A percentile compares a stretch with the other conserved stretches of the same genome.
Evolutionary conservation across 2,329 filamentous ascomycete species (phyloP).

Genomic region (Fusarium penzigii): DNA sequence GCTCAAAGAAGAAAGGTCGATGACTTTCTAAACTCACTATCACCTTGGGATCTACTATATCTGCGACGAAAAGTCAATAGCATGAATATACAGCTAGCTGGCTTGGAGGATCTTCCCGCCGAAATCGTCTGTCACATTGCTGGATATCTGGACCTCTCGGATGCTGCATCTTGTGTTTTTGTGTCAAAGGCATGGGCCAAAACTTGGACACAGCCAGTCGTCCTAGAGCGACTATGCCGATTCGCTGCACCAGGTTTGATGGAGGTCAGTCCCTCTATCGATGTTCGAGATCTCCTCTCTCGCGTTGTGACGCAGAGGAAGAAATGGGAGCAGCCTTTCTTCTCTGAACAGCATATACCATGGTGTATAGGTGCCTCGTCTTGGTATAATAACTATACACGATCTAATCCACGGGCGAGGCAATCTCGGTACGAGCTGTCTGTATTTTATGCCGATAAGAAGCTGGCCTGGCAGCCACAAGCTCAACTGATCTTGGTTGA

Average conservation of each 20-base stretch:
- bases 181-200: slow-evolving; percentile 31
- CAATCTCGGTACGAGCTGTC: background rate
- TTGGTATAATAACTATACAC: too few species aligned
- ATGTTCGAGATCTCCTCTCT: slow-evolving; percentile 12
- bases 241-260: slow-evolving; percentile 31
- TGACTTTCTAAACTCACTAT: slow-evolving; percentile 24
- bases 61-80: slow-evolving; percentile 11
- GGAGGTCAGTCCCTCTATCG: slow-evolving; percentile 11
- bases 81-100: slow-evolving; percentile 9
- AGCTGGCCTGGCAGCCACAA: slow-evolving; percentile 31
- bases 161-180: slow-evolving; percentile 25
- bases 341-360: background rate
- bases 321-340: slow-evolving; percentile 11
- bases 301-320: slow-evolving; percentile 9
- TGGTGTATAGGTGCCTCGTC: too few species aligned
- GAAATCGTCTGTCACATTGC: slow-evolving; percentile 30
- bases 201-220: slow-evolving; percentile 24
- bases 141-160: slow-evolving; percentile 23
- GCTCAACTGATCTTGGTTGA: slow-evolving; percentile 25
- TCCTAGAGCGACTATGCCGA: slow-evolving; percentile 21
- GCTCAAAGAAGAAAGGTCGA: slow-evolving; percentile 22
- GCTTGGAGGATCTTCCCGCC: slow-evolving; percentile 28
- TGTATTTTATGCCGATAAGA: slow-evolving; percentile 24
- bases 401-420: too few species aligned
- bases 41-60: slow-evolving; percentile 30